Evolutionary conservation across 225 moss, liverwort and hornwort genomes (phyloP), one percentile per base, ranked within the genome.

Genomic region (Pseudisothecium myosuroides): DNA sequence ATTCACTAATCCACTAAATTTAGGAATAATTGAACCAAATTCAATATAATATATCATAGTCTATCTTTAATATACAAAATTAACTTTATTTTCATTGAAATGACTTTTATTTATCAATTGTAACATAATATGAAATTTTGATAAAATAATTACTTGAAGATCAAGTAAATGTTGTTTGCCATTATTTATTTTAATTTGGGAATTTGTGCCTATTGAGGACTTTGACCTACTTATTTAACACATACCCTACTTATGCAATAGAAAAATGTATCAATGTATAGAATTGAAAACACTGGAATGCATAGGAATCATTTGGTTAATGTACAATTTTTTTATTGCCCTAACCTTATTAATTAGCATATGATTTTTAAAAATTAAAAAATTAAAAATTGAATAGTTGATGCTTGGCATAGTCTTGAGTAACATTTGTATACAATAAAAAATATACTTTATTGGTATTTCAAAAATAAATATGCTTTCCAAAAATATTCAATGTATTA

Each of bases 191-290:
- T n/a, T 37, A 16, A 16, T 56, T n/a, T n/a, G 0, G 6, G 56
- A 37, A 37, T 56, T 26, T 10, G 3, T 16, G 1, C 1, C 10
- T 54, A 17, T 17, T 56, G 11, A n/a, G 4, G 6, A n/a, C 11
- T 78, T 78, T 56, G 26, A 17, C 6, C 10, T 24, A 17, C 6
- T 6, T 24, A 24, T 6, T 52, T 22, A 55, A 24, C 20, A 36
- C 23, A 36, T 8, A 52, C 0, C 5, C 9, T 37, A 15, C 3
- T 24, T 55, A 14, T 37, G 5, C 6, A n/a, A n/a, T 16, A 1
- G 1, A 56, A n/a, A 3, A 76, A 34, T 50, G 13, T 3, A 20
- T 50, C 3, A 36, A 54, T 20, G 12, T 32, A 12, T 20, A 32
- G 12, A 49, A 49, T 11, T 75, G 32, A 50, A 31, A 76, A 20